Evolutionary conservation across 2,329 filamentous ascomycete genomes (phyloP).

Genomic region (Curvularia hawaiiensis): DNA sequence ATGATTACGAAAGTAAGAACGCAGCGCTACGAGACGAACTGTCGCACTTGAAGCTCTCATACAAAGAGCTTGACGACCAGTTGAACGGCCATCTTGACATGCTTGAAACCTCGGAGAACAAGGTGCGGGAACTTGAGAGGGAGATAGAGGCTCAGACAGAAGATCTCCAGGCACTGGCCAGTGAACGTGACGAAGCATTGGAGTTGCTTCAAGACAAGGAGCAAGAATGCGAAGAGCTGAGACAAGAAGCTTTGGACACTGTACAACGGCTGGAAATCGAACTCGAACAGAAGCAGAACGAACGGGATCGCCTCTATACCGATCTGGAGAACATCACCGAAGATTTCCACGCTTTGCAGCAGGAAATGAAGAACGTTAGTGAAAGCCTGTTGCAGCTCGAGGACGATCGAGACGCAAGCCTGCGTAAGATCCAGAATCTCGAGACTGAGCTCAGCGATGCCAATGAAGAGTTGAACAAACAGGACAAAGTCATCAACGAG

Average conservation of each 20-base stretch:
- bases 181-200: conserved; percentile 85
- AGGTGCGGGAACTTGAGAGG: conserved; percentile 72
- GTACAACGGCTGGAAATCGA: conserved; percentile 66
- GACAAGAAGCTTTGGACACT: conserved; percentile 64
- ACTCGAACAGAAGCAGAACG: conserved; percentile 72
- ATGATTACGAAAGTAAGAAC: conserved; percentile 84
- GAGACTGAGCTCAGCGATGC: conserved; percentile 83
- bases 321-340: conserved; percentile 80
- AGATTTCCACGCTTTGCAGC: conserved; percentile 88
- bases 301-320: conserved; percentile 70
- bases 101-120: conserved; percentile 67
- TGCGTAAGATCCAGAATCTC: conserved; percentile 78
- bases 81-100: conserved; percentile 80
- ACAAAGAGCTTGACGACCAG: conserved; percentile 85
- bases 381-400: conserved; percentile 86
- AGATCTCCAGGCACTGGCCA: conserved; percentile 77
- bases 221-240: conserved; percentile 57
- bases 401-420: conserved; percentile 82
- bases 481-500: conserved; percentile 84
- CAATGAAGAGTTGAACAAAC: conserved; percentile 82
- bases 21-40: conserved; percentile 84
- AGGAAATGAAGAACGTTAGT: conserved; percentile 90
- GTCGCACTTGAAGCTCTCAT: conserved; percentile 83
- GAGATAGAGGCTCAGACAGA: conserved; percentile 80
- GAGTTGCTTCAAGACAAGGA: conserved; percentile 72